These are phyloP conservation scores for Bruguiera parviflora DNA, from an alignment of 345 rosid genomes.

Conservation along the genomic window DNA sequence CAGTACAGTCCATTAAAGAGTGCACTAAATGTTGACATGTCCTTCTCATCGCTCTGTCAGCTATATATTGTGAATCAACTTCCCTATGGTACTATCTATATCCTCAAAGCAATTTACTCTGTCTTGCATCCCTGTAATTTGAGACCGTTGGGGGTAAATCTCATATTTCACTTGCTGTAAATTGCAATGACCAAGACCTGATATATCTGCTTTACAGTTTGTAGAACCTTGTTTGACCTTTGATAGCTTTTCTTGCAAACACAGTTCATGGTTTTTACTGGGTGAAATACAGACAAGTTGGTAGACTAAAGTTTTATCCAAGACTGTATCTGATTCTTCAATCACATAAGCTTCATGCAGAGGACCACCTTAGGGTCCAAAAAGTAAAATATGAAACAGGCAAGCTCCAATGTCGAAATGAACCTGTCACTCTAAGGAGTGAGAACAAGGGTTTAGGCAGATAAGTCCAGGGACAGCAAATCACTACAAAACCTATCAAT, in stretches of 20 bases:
- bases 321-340: no score
- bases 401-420: background rate
- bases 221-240: no score
- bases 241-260: no score
- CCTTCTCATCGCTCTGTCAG: slow-evolving; percentile 28
- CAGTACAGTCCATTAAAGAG: slow-evolving; percentile 26
- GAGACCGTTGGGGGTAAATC: no score
- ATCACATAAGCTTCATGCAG: background rate
- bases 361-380: slow-evolving; percentile 5
- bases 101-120: background rate
- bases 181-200: no score
- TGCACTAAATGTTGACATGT: slow-evolving; percentile 30
- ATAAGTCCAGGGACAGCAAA: slow-evolving; percentile 11
- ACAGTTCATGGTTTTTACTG: no score
- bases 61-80: background rate
- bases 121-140: background rate
- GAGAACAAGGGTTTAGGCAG: background rate
- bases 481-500: slow-evolving; percentile 8
- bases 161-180: no score
- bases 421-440: background rate
- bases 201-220: no score
- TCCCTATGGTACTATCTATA: background rate
- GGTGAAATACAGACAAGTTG: no score
- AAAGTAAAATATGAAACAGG: slow-evolving; percentile 3
- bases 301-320: no score